A percentile compares a stretch with the other conserved stretches of the same genome.
phyloP scores from a whole-genome alignment of 176 grass and related monocot genomes.

The Eremochloa ophiuroides region DNA sequence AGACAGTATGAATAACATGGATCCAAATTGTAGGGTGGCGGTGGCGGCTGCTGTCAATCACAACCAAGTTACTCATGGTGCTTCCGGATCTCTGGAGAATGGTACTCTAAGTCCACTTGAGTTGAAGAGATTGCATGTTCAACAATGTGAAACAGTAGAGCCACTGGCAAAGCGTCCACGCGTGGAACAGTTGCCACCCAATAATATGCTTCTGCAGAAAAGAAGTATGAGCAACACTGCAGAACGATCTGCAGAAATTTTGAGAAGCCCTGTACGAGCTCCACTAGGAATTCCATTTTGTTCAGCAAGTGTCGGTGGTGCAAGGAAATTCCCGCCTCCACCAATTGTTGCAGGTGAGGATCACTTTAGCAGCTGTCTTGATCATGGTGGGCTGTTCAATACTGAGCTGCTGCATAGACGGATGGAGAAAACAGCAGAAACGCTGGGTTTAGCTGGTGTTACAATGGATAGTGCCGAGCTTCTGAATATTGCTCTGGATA shows the following conservation, averaged over 20 bases:
- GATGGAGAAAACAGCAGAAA: conserved; percentile 74
- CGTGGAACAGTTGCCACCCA: conserved; percentile 23
- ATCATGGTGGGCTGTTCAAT: conserved; percentile 37
- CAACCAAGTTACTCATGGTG: conserved; percentile 22
- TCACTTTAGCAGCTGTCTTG: conserved; percentile 45
- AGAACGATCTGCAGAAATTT: conserved; percentile 18
- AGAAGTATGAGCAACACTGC: conserved; percentile 28
- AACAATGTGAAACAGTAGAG: conserved; percentile 39
- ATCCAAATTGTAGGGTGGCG: conserved; percentile 30
- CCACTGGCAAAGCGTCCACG: conserved; percentile 45
- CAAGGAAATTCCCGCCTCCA: conserved; percentile 26
- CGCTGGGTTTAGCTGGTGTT: conserved; percentile 58
- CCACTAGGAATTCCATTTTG: conserved; percentile 79
- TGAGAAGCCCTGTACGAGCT: conserved; percentile 43
- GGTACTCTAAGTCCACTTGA: conserved; percentile 36
- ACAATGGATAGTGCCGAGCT: conserved; percentile 68
- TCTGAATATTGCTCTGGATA: conserved; percentile 76
- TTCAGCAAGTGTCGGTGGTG: conserved; percentile 52
- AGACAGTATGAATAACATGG: conserved; percentile 32
- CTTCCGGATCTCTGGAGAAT: conserved; percentile 32
- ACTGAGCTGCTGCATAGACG: conserved; percentile 49
- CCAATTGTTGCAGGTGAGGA: conserved; percentile 23
- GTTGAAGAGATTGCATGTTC: conserved; percentile 45
- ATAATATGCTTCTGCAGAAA: conserved; percentile 19
- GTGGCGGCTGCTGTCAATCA: conserved; percentile 29